Percentiles rank a stretch among this genome's conserved stretches.
phyloP scores from a whole-genome alignment of 2,329 filamentous ascomycete species.

The Microcyclospora tardicrescens region DNA sequence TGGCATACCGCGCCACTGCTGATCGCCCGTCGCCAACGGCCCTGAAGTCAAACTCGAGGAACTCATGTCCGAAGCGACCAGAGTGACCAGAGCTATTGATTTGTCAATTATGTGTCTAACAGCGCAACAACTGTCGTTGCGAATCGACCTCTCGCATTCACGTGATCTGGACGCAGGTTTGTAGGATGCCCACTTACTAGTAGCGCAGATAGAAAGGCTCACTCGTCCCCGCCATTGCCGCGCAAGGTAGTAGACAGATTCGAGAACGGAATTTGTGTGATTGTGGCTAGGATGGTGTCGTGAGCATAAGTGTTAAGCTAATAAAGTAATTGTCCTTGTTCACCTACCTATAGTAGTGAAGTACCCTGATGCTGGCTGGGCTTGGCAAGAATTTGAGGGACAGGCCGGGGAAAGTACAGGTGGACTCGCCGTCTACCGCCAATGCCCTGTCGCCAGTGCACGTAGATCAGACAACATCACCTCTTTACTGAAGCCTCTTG shows the following conservation, averaged over 20 bases:
- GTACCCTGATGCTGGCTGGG: no score
- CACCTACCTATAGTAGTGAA: no score
- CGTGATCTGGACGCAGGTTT: background rate
- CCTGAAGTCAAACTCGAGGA: constrained; percentile 93
- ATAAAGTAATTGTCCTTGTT: no score
- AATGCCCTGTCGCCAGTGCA: background rate
- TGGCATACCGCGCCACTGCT: constrained; percentile 89
- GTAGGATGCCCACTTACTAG: constrained; percentile 54
- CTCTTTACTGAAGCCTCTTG: background rate
- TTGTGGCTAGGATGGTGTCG: constrained; percentile 1
- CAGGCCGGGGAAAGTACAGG: no score
- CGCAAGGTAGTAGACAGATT: no score
- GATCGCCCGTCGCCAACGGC: constrained; percentile 85
- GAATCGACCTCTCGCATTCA: background rate
- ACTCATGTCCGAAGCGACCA: constrained; percentile 95
- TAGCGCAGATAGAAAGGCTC: constrained; percentile 94
- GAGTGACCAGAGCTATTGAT: constrained; percentile 76
- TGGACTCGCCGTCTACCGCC: background rate
- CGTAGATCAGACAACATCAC: background rate
- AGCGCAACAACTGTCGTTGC: no score
- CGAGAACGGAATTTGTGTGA: constrained; percentile 26
- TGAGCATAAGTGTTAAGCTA: no score
- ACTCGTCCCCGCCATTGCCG: constrained; percentile 39
- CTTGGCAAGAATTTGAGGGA: no score
- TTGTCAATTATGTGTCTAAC: no score